These are phyloP conservation scores for Aspergillus coremiiformis DNA, from an alignment of 495 filamentous ascomycete genomes.

Conservation along the genomic window DNA sequence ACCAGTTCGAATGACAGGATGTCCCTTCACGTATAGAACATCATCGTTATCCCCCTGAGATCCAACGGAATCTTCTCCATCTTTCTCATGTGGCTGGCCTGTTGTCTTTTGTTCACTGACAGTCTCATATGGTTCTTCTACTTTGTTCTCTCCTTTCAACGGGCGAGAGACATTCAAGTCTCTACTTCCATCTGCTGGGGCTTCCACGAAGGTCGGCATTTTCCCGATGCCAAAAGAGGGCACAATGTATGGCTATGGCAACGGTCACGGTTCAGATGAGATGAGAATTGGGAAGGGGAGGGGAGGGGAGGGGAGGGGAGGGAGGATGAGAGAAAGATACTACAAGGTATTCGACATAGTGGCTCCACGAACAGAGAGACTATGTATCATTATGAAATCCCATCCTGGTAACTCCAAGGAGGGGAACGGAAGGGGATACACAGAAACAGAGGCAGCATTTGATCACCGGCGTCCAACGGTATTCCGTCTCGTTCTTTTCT, in stretches of 20 bases:
- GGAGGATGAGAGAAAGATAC: not conserved
- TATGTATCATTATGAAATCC: not conserved
- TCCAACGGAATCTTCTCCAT: not conserved
- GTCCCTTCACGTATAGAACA: conserved; percentile 18
- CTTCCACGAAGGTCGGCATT: not conserved
- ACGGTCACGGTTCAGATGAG: not conserved
- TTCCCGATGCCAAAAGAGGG: not conserved
- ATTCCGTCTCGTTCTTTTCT: not conserved
- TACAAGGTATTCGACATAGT: too few species aligned
- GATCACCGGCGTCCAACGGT: not conserved
- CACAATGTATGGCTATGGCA: not conserved
- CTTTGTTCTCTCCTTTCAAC: not conserved
- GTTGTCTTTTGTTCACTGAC: not conserved
- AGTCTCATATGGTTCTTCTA: not conserved
- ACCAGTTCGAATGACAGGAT: conserved; percentile 34
- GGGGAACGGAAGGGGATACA: not conserved
- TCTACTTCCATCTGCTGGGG: not conserved
- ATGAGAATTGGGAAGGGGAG: too few species aligned
- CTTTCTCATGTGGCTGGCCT: not conserved
- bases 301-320: not conserved
- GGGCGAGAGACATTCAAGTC: not conserved
- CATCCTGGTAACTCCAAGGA: not conserved
- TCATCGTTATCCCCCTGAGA: not conserved
- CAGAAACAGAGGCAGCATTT: not conserved
- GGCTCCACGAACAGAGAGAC: too few species aligned